These are phyloP conservation scores for Diplodia sapinea DNA, from an alignment of 2,329 filamentous ascomycete species.

Conservation along the genomic window DNA sequence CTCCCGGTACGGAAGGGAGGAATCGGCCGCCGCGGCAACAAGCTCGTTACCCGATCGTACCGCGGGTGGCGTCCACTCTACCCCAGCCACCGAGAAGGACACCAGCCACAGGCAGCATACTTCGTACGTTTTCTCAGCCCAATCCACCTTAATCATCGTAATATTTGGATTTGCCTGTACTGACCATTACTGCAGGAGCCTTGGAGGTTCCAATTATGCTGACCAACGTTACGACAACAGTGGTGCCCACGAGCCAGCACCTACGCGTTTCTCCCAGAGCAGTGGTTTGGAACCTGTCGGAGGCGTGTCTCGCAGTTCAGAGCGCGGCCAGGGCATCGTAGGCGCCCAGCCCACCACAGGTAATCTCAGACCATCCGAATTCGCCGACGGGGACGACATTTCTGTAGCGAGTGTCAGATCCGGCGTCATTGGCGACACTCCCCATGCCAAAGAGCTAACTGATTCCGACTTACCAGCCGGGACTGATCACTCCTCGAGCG, in stretches of 20 bases:
- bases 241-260: constrained; percentile 5
- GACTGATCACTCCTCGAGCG: not conserved
- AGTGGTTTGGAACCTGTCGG: constrained; percentile 11
- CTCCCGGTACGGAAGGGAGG: not conserved
- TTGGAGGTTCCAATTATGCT: constrained; percentile 33
- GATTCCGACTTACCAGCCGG: constrained; percentile 26
- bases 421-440: constrained; percentile 45
- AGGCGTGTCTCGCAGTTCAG: constrained; percentile 19
- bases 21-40: not conserved
- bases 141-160: no score
- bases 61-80: not conserved
- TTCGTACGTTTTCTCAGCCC: not conserved
- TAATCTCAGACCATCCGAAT: constrained; percentile 26
- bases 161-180: not conserved
- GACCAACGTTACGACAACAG: constrained; percentile 33
- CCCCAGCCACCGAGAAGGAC: not conserved
- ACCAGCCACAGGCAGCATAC: not conserved
- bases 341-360: constrained; percentile 18
- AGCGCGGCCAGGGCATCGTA: not conserved
- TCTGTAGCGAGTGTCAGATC: constrained; percentile 50
- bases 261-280: not conserved
- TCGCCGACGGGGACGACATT: constrained; percentile 24
- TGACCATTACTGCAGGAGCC: constrained; percentile 32
- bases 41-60: constrained; percentile 10
- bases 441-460: constrained; percentile 25